Percentiles rank a stretch among this genome's conserved stretches.
Evolutionary conservation across 1,139 yeast genomes (phyloP).

Genomic region (Kodamaea ohmeri): DNA sequence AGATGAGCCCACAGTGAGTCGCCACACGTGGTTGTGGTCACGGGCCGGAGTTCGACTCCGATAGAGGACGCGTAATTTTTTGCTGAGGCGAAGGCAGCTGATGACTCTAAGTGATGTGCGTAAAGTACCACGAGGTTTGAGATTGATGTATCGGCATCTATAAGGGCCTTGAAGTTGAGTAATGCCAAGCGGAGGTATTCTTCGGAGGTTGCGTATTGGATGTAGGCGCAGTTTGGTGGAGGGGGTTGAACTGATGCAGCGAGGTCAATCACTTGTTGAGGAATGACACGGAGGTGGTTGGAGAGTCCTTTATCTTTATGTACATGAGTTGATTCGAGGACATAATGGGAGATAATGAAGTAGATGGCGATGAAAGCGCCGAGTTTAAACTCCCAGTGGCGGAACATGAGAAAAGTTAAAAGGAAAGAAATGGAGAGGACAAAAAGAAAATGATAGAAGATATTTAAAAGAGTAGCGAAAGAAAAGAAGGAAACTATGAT

Average conservation of each 20-base stretch:
- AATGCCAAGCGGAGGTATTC: slow-evolving; percentile 35
- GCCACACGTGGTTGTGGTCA: slow-evolving; percentile 17
- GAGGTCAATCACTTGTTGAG: slow-evolving; percentile 22
- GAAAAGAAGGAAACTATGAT: too few species aligned
- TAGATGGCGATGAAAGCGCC: slow-evolving; percentile 24
- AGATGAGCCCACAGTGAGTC: slow-evolving; percentile 47
- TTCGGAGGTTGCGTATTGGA: slow-evolving; percentile 38
- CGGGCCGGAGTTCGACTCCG: slow-evolving; percentile 23
- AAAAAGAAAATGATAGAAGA: slow-evolving; percentile 2
- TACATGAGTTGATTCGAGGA: slow-evolving; percentile 15
- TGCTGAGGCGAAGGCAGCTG: slow-evolving; percentile 4
- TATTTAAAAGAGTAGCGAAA: background rate
- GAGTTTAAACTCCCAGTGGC: slow-evolving; percentile 26
- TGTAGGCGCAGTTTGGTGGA: slow-evolving; percentile 23
- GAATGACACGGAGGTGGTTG: slow-evolving; percentile 22
- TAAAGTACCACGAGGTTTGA: slow-evolving; percentile 29
- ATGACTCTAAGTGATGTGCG: slow-evolving; percentile 18
- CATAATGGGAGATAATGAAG: slow-evolving; percentile 19
- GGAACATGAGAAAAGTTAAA: slow-evolving; percentile 1
- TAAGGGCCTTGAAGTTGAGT: slow-evolving; percentile 27
- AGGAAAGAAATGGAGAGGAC: background rate
- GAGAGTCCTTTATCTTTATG: slow-evolving; percentile 17
- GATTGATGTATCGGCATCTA: slow-evolving; percentile 21
- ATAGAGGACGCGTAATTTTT: slow-evolving; percentile 10
- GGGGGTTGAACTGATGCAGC: slow-evolving; percentile 11